phyloP scores from a whole-genome alignment of 2,329 filamentous ascomycete genomes.

The Penicillium sp. region DNA sequence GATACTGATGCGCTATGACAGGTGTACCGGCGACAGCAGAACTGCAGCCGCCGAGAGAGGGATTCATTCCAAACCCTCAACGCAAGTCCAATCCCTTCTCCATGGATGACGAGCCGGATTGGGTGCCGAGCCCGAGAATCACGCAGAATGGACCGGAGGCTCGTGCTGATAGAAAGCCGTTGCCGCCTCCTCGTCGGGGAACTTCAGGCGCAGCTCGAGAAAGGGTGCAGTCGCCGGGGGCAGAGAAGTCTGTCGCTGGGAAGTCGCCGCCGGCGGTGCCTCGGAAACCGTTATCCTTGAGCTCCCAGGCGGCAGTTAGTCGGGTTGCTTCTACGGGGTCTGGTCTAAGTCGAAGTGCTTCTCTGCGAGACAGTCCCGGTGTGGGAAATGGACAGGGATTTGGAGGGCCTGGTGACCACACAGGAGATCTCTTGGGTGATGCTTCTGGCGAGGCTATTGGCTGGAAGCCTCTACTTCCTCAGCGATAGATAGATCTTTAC shows the following conservation, averaged over 20 bases:
- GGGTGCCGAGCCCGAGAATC: conserved; percentile 58
- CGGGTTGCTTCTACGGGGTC: background rate
- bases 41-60: conserved; percentile 65
- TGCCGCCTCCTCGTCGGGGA: conserved; percentile 28
- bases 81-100: conserved; percentile 81
- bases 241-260: conserved; percentile 1
- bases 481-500: conserved; percentile 12
- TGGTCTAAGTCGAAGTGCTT: background rate
- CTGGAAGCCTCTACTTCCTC: conserved; percentile 37
- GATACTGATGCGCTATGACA: conserved; percentile 25
- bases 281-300: conserved; percentile 59
- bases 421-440: conserved; percentile 30
- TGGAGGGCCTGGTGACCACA: background rate
- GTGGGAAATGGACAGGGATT: background rate
- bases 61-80: conserved; percentile 69
- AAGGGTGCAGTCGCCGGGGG: background rate
- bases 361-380: background rate
- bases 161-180: conserved; percentile 21
- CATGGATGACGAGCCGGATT: conserved; percentile 74
- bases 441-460: conserved; percentile 24
- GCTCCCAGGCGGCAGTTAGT: conserved; percentile 13
- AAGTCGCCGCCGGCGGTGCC: conserved; percentile 57
- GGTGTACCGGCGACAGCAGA: conserved; percentile 74
- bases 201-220: conserved; percentile 4
- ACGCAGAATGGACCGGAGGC: conserved; percentile 16